Percentiles rank a stretch among this genome's conserved stretches.
Evolutionary conservation across 2,329 filamentous ascomycete genomes (phyloP).

Genomic region (Nigrospora sphaerica): DNA sequence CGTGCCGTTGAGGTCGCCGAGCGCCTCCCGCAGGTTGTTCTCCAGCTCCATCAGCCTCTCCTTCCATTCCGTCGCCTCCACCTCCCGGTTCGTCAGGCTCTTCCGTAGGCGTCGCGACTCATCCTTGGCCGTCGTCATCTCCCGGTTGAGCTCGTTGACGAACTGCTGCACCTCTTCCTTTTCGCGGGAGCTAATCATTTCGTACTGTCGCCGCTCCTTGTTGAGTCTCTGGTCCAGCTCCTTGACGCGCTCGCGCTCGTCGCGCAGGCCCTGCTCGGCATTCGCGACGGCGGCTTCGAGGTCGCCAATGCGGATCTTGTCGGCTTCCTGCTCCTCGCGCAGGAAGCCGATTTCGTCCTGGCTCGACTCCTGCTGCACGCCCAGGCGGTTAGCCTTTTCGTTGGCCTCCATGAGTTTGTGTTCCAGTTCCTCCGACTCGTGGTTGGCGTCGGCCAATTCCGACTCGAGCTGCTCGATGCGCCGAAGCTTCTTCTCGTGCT

Average conservation of each 20-base stretch:
- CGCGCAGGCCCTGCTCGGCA: constrained; percentile 71
- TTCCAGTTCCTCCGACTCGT: constrained; percentile 80
- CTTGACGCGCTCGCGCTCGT: constrained; percentile 70
- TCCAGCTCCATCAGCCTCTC: constrained; percentile 86
- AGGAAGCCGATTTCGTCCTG: constrained; percentile 93
- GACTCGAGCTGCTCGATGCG: constrained; percentile 77
- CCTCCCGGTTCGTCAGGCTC: constrained; percentile 73
- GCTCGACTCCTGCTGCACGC: constrained; percentile 85
- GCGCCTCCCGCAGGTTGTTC: constrained; percentile 75
- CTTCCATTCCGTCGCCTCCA: constrained; percentile 87
- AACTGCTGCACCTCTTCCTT: constrained; percentile 94
- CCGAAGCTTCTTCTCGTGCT: constrained; percentile 70
- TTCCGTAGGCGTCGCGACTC: constrained; percentile 78
- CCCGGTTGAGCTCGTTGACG: constrained; percentile 85
- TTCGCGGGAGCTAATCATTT: constrained; percentile 78
- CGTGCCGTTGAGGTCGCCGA: constrained; percentile 83
- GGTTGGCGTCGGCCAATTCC: constrained; percentile 76
- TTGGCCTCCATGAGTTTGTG: constrained; percentile 77
- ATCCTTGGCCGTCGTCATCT: constrained; percentile 75
- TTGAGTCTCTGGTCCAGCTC: constrained; percentile 70
- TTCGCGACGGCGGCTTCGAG: constrained; percentile 77
- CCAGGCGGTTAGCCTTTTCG: constrained; percentile 78
- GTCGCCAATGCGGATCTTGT: constrained; percentile 97
- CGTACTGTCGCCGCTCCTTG: constrained; percentile 77
- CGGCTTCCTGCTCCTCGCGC: constrained; percentile 90